Conservation (phyloP, 129 eudicot species). For the Apium graveolens region DNA sequence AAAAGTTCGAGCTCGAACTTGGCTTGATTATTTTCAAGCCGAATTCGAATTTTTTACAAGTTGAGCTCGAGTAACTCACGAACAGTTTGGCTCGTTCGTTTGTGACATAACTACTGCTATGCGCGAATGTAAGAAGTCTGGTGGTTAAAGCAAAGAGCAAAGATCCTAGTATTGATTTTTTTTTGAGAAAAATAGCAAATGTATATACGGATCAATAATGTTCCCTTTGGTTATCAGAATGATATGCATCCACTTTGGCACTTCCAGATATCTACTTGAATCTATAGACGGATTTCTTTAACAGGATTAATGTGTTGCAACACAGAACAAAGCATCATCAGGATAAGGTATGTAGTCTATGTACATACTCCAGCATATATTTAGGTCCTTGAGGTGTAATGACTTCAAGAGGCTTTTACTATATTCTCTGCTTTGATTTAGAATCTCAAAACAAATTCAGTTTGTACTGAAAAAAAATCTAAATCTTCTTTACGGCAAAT, state of each 20-base stretch:
- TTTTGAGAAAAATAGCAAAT: too few species aligned
- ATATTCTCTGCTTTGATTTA: background rate
- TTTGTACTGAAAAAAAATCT: background rate
- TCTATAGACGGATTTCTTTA: background rate
- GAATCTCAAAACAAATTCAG: background rate
- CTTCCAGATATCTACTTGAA: background rate
- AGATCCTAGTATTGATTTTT: too few species aligned
- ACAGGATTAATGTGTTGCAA: background rate
- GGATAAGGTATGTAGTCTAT: background rate
- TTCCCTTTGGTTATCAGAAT: background rate
- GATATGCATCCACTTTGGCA: background rate
- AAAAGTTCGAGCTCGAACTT: too few species aligned
- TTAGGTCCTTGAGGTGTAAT: background rate
- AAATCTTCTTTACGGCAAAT: background rate
- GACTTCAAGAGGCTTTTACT: background rate
- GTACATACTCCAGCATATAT: background rate
- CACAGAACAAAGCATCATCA: background rate
- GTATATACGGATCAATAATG: background rate
- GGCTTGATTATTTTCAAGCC: too few species aligned
- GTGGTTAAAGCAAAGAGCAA: background rate
- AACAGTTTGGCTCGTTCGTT: too few species aligned
- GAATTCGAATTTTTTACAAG: too few species aligned
- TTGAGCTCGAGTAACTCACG: too few species aligned
- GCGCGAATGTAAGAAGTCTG: background rate
- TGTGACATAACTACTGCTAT: background rate